Base-by-base conservation (phyloP, 352 stramenopile species). In the Pythium plurisporium region DNA sequence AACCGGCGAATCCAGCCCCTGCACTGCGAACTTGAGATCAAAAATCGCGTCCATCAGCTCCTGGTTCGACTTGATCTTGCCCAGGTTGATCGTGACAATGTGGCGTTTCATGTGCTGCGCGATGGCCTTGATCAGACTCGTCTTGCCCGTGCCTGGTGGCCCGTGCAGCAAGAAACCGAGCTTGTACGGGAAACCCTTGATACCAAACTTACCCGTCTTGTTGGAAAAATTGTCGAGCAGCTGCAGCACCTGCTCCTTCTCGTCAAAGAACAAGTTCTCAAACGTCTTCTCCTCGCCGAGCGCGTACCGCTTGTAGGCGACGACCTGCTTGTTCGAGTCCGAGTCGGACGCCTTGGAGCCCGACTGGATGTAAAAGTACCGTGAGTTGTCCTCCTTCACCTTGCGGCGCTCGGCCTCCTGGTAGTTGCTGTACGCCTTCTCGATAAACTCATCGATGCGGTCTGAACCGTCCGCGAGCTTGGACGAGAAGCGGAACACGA, bases 121-220 rank as follows among this genome's bases (percentile, higher is more conserved):
- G 9, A 96, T 64, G 9, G 83, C 80, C 61, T 91, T 87, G 75
- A 91, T 94, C 2, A 96, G 48, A 55, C 67, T 88, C 7, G 88
- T 96, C 69, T 96, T 96, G 36, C 86, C 76, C 25, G 79, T 94
- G 30, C 87, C 87, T 20, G 87, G 86, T 11, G 84, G 79, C 0
- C 88, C 88, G 43, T 95, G 72, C 3, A 96, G 64, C n/a, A 96
- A 66, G 0, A 96, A 81, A 1, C 65, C 86, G 50, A 76, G 74
- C 66, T 95, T 95, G 69, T 95, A 82, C n/a, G 87, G 87, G 51
- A 90, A 96, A 5, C 87, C 87, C 26, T 64, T 58, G 69, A 96
- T 91, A 15, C 64, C 67, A 55, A 91, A 96, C 66, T 91, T 91
- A 12, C 84, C 86, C 25, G 26, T 65, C 61, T 72, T 82, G 59